Base-by-base conservation (phyloP, 441 rosid species). In the Capsella rubella region DNA sequence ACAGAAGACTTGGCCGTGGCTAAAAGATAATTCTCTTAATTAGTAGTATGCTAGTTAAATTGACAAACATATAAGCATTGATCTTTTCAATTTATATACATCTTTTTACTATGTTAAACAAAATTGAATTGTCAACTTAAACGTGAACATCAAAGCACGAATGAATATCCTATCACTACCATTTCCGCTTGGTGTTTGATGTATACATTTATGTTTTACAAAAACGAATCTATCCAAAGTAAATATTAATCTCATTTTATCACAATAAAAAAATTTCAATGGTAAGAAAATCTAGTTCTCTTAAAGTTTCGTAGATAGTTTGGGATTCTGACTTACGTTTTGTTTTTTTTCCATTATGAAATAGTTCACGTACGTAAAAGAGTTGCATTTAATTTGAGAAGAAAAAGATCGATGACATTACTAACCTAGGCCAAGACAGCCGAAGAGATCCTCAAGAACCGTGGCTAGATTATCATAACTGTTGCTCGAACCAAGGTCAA, bases 391-490 rank as follows among this genome's bases (percentile, higher is more conserved):
- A 18, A 18, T 18, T 18, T 18, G 1, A 18, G 47, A 43, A 15
- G 21, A 16, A 16, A 16, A 9, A 49, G 1, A 21, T 3, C 13
- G 53, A 49, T 52, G 37, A 9, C 39, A 14, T 11, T 8, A 78
- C 86, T 62, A 75, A 90, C 96, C 84, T 10, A 86, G 73, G 72
- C 87, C 90, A 70, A 34, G 78, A 53, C 87, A 67, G 45, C 76
- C 84, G 15, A 91, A 88, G 34, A 91, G 86, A 73, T 81, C 84
- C 77, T 85, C 93, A 78, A 91, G 78, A 3, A 88, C 87, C 13
- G 73, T 3, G 68, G 79, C 85, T 66, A 91, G 87, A 71, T 86
- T 83, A 8, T 68, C 56, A 68, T 91, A 89, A 9, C 80, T 84
- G 49, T 81, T 76, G 45, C 79, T 79, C 37, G 80, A 73, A 51